A percentile compares a stretch with the other conserved stretches of the same genome.
These are phyloP conservation scores for Parasitella parasitica DNA, from an alignment of 371 early-diverging fungal genomes.

Conservation along the genomic window DNA sequence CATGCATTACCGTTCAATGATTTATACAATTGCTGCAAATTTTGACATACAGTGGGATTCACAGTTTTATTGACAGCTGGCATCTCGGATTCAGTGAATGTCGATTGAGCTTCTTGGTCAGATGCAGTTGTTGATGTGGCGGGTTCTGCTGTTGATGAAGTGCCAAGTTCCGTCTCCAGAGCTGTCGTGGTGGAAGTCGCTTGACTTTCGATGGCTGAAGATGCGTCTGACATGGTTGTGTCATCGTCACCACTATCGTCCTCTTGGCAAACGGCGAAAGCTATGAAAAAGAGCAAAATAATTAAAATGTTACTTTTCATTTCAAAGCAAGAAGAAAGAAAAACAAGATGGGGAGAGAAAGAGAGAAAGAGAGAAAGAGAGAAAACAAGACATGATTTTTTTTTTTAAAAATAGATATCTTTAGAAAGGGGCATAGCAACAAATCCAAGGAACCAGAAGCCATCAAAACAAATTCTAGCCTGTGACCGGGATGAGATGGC, in stretches of 20 bases:
- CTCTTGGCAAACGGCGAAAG: background rate
- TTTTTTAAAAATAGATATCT: too few relatives aligned
- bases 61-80: constrained; percentile 6
- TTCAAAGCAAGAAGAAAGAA: background rate
- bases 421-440: background rate
- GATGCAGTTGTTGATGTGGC: background rate
- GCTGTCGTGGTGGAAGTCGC: too few relatives aligned
- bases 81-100: background rate
- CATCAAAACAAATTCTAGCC: background rate
- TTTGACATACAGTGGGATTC: constrained; percentile 26
- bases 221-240: background rate
- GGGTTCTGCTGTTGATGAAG: background rate
- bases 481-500: background rate
- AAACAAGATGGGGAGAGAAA: background rate
- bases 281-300: background rate
- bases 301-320: background rate
- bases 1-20: constrained; percentile 37
- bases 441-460: background rate
- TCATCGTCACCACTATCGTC: background rate
- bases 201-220: background rate
- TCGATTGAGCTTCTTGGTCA: background rate
- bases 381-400: background rate
- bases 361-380: background rate
- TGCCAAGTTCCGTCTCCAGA: too few relatives aligned
- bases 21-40: constrained; percentile 34